A percentile compares a stretch with the other conserved stretches of the same genome.
These are phyloP conservation scores for Ormosia emarginata DNA, from an alignment of 306 rosid species.

Conservation along the genomic window DNA sequence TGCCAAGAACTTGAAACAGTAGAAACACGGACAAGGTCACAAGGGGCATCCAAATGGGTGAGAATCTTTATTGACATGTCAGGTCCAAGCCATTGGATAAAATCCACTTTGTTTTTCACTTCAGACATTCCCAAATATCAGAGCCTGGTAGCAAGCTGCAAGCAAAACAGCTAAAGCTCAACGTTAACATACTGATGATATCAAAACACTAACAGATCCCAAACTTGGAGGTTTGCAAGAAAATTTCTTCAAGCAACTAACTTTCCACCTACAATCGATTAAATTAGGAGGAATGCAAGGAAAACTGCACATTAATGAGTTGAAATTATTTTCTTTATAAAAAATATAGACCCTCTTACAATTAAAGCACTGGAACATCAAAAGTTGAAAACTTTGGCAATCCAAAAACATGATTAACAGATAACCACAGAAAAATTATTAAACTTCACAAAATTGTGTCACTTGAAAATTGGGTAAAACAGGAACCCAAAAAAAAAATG, in stretches of 20 bases:
- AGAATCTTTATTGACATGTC: slow-evolving; percentile 53
- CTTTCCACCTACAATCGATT: not conserved
- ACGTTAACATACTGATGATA: not conserved
- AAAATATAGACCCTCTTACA: not conserved
- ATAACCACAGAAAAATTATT: not conserved
- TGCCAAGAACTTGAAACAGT: slow-evolving; percentile 53
- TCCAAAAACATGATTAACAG: not conserved
- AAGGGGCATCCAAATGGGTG: slow-evolving; percentile 53
- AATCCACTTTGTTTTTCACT: slow-evolving; percentile 30
- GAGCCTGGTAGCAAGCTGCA: slow-evolving; percentile 1
- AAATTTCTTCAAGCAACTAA: not conserved
- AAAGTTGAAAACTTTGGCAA: slow-evolving; percentile 1
- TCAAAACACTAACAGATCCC: not conserved
- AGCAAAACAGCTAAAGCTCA: slow-evolving; percentile 11
- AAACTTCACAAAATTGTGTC: not conserved
- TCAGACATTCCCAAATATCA: slow-evolving; percentile 30
- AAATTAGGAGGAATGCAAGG: not conserved
- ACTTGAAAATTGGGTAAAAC: not conserved
- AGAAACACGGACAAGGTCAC: slow-evolving; percentile 55
- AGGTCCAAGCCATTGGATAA: slow-evolving; percentile 43
- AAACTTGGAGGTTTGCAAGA: not conserved
- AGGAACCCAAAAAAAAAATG: not conserved
- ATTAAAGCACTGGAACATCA: not conserved
- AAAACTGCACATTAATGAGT: not conserved
- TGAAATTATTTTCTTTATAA: not conserved